These are phyloP conservation scores for Panicum hallii DNA, from an alignment of 202 grass and related monocot genomes.

Conservation along the genomic window DNA sequence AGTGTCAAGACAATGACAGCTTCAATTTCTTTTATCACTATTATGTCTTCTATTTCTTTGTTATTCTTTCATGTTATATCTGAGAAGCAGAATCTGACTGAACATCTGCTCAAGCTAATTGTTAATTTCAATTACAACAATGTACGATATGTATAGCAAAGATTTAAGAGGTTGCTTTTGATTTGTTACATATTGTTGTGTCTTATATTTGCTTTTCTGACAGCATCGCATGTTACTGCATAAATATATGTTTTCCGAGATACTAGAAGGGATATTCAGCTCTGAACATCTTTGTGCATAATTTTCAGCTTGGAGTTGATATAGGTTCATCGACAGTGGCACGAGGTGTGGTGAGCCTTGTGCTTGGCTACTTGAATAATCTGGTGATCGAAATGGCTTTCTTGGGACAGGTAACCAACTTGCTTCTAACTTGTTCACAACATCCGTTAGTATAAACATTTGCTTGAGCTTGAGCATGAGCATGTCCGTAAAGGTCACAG, in stretches of 20 bases:
- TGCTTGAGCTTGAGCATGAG: not conserved
- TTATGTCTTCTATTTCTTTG: not conserved
- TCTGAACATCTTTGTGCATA: slow-evolving; percentile 32
- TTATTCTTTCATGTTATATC: slow-evolving; percentile 8
- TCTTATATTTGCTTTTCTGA: slow-evolving; percentile 3
- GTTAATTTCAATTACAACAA: slow-evolving; percentile 13
- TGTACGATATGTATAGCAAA: not conserved
- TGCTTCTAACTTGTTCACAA: slow-evolving; percentile 4
- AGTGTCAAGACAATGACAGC: not conserved
- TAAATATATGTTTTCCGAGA: slow-evolving; percentile 13
- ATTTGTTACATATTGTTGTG: not conserved
- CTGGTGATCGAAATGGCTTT: slow-evolving; percentile 98
- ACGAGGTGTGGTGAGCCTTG: slow-evolving; percentile 91
- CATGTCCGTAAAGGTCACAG: not conserved
- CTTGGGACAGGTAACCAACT: slow-evolving; percentile 72
- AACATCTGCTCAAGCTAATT: slow-evolving; percentile 1
- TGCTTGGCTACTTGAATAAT: slow-evolving; percentile 93
- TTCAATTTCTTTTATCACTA: not conserved
- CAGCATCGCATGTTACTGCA: not conserved
- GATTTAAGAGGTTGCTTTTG: not conserved
- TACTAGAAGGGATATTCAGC: not conserved
- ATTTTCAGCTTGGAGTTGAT: slow-evolving; percentile 87
- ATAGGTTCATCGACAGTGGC: slow-evolving; percentile 93
- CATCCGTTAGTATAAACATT: not conserved
- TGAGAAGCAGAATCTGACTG: not conserved